Base-by-base conservation (phyloP, 2,329 filamentous ascomycete species). In the Colletotrichum paranaense region DNA sequence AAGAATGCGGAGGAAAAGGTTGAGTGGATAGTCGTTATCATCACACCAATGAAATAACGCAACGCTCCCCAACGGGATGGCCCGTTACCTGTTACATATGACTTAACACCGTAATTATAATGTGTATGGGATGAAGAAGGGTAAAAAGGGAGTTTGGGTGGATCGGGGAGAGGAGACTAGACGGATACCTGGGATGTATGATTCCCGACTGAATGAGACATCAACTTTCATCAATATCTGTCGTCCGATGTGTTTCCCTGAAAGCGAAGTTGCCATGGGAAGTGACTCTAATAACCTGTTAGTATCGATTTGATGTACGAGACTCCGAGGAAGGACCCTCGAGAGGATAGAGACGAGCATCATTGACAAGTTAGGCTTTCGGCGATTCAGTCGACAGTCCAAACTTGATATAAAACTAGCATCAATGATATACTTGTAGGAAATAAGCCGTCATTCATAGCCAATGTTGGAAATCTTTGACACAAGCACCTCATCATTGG, bases 21-120 rank as follows among this genome's bases (percentile, higher is more conserved):
- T 3, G 68, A 74, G 42, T 76, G 72, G 65, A 62, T 76, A 5
- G 68, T 75, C 1, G 52, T 76, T 14, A 65, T 76, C 38, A 58
- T 76, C n/a, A 69, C 72, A 19, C 75, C 74, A 4, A 46, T 65
- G 19, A 63, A 55, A 46, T 64, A 22, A 70, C 26, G 22, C 16
- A 2, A 49, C 42, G 19, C 19, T n/a, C 19, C 19, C 42, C 5
- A 19, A 49, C 3, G 8, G 42, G 7, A 7, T 12, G 0, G 8
- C 1, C 5, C 5, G 4, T 8, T 12, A 4, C 46, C 28, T 1
- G 12, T 5, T 46, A 42, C 6, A 3, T 16, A 53, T 1, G 11
- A 30, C 4, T 12, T 19, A 16, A 12, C 14, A 14, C 14, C 38
- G 59, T 69, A 68, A 69, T 59, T 53, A 53, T 70, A 66, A 70